Percentiles rank a stretch among this genome's conserved stretches.
Conservation (phyloP, 2,329 filamentous ascomycete species). For the Trichoderma atrobrunneum region DNA sequence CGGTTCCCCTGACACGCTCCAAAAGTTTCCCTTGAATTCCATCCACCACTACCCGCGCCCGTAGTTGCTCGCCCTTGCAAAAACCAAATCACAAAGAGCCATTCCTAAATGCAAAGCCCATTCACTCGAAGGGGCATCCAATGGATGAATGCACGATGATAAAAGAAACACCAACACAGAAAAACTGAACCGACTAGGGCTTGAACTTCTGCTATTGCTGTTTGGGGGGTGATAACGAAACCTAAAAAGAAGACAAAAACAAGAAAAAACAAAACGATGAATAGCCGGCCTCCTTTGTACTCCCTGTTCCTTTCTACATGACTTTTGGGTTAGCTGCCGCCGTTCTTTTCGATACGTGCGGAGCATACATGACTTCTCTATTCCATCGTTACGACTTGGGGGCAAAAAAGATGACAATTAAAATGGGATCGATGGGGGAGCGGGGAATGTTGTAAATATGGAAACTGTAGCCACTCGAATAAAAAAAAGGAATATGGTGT, state of each 20-base stretch:
- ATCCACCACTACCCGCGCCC: slow-evolving; percentile 21
- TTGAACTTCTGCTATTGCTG: slow-evolving; percentile 18
- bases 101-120: slow-evolving; percentile 25
- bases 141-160: slow-evolving; percentile 27
- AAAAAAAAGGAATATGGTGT: slow-evolving; percentile 25
- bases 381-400: slow-evolving; percentile 36
- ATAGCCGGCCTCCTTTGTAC: slow-evolving; percentile 36
- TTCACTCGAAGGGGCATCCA: slow-evolving; percentile 37
- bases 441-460: slow-evolving; percentile 18
- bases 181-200: slow-evolving; percentile 13
- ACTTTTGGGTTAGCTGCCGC: slow-evolving; percentile 38
- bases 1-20: slow-evolving; percentile 30
- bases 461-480: slow-evolving; percentile 11
- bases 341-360: slow-evolving; percentile 30
- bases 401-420: slow-evolving; percentile 27
- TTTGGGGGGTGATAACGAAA: slow-evolving; percentile 17
- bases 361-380: slow-evolving; percentile 44
- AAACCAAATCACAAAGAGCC: slow-evolving; percentile 12
- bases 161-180: slow-evolving; percentile 9
- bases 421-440: slow-evolving; percentile 20
- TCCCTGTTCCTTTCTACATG: slow-evolving; percentile 43
- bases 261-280: slow-evolving; percentile 22
- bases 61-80: slow-evolving; percentile 8
- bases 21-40: slow-evolving; percentile 22
- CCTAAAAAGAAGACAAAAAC: slow-evolving; percentile 20